Evolutionary conservation across 345 rosid genomes (phyloP), one percentile per base, ranked within the genome.

Genomic region (Gossypium raimondii): DNA sequence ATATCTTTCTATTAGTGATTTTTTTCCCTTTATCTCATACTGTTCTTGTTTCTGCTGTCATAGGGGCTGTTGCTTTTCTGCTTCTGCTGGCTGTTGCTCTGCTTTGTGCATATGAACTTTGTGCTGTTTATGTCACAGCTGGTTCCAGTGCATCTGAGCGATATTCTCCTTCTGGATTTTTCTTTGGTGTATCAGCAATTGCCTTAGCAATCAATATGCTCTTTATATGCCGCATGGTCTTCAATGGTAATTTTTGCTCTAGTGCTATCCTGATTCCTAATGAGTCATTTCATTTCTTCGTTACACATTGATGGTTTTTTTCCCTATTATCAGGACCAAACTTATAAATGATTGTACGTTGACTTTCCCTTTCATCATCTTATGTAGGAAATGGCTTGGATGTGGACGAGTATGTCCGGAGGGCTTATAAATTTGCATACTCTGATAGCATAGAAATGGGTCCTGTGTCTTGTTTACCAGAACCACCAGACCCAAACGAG

Each of bases 161-260:
- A 51, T 95, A 93, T 86, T 96, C 99, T 67, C 93, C 97, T 53
- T 96, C 98, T 68, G 99, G 99, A 75, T 93, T 96, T 89, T 93
- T 96, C 83, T 96, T 96, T 72, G 99, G 99, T 73, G 97, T 96
- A 65, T 93, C 99, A 13, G 99, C 99, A 67, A 94, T 93, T 72
- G 93, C 98, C 63, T 83, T 96, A 86, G 99, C 99, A 61, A 87
- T 90, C 86, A 96, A 96, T 82, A 96, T 96, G 99, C 97, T 95
- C 70, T 95, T 95, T 83, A 93, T 95, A 77, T 93, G 99, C 76
- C 88, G 94, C 68, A 95, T 95, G 93, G 98, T 92, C 77, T 95
- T 95, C 76, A 93, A 95, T 85, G 99, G 99, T 96, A 87, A 85
- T 89, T 62, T 29, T 82, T 79, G 25, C 79, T 48, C 62, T 22